Evolutionary conservation across 1,284 basidiomycete species (phyloP).

Genomic region (Ustilago loliicola): DNA sequence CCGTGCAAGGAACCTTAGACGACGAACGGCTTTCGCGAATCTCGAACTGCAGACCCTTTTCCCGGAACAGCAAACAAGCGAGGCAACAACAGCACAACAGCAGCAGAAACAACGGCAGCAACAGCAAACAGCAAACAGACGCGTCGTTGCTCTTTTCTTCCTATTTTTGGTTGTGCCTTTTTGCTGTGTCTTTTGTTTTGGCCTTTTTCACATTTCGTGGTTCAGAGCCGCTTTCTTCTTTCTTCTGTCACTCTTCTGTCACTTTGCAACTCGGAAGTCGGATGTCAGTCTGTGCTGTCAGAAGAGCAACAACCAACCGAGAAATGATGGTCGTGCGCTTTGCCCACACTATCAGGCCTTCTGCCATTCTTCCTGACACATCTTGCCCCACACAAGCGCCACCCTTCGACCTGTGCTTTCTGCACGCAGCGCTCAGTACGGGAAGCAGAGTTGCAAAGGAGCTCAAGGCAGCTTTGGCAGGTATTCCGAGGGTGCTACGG

Average conservation of each 20-base stretch:
- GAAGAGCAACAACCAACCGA: background rate
- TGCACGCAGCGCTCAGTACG: background rate
- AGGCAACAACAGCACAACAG: no score
- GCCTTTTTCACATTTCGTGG: background rate
- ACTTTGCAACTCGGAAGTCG: slow-evolving; percentile 8
- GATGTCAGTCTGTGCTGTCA: background rate
- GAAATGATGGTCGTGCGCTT: slow-evolving; percentile 14
- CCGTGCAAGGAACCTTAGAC: background rate
- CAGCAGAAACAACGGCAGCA: background rate
- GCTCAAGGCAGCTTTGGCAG: background rate
- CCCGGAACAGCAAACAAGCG: background rate
- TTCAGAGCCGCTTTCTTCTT: background rate
- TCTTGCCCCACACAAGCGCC: background rate
- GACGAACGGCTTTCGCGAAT: background rate
- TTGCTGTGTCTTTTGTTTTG: slow-evolving; percentile 11
- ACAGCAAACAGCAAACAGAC: background rate
- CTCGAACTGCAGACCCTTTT: background rate
- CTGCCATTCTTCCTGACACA: background rate
- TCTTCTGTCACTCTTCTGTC: background rate
- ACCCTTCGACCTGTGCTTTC: background rate
- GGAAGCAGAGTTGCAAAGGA: background rate
- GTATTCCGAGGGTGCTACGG: background rate
- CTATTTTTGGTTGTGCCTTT: slow-evolving; percentile 6
- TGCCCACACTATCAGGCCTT: background rate
- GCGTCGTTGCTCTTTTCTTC: slow-evolving; percentile 18